A percentile compares a stretch with the other conserved stretches of the same genome.
phyloP scores from a whole-genome alignment of 495 filamentous ascomycete species.

The Trichoderma virens region DNA sequence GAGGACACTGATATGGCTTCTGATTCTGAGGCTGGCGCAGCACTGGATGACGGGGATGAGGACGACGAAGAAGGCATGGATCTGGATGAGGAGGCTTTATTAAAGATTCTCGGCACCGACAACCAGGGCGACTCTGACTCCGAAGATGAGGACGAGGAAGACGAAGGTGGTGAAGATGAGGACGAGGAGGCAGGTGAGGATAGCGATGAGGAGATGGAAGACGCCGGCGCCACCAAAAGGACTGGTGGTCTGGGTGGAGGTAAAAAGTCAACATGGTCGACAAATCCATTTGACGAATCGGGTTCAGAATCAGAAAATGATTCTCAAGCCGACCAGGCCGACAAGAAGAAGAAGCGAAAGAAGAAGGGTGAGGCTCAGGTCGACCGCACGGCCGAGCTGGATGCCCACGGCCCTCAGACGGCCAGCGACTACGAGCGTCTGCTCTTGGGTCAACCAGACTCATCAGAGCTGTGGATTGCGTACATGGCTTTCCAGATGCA shows the following conservation, averaged over 20 bases:
- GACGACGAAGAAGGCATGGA: constrained; percentile 42
- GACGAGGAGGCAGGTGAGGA: constrained; percentile 44
- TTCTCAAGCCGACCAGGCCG: constrained; percentile 36
- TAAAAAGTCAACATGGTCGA: constrained; percentile 80
- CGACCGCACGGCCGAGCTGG: constrained; percentile 82
- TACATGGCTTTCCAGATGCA: constrained; percentile 98
- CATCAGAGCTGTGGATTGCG: constrained; percentile 80
- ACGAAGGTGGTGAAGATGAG: constrained; percentile 1
- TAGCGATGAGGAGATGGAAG: constrained; percentile 42
- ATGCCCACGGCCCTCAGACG: constrained; percentile 83
- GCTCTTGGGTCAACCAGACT: constrained; percentile 83
- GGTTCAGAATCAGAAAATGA: constrained; percentile 37
- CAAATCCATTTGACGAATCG: constrained; percentile 43
- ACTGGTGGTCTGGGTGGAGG: constrained; percentile 58
- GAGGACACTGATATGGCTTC: constrained; percentile 35
- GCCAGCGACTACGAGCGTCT: constrained; percentile 88
- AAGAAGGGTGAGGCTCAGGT: constrained; percentile 73
- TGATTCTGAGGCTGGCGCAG: constrained; percentile 42
- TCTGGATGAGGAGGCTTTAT: constrained; percentile 46
- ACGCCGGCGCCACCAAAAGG: constrained; percentile 26
- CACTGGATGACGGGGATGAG: constrained; percentile 33
- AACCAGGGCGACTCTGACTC: constrained; percentile 28
- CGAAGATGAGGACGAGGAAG: constrained; percentile 40
- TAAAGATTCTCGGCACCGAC: constrained; percentile 36
- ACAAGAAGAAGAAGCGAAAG: constrained; percentile 71